Evolutionary conservation across 495 filamentous ascomycete genomes (phyloP).

Genomic region (Penicillium maclennaniae): DNA sequence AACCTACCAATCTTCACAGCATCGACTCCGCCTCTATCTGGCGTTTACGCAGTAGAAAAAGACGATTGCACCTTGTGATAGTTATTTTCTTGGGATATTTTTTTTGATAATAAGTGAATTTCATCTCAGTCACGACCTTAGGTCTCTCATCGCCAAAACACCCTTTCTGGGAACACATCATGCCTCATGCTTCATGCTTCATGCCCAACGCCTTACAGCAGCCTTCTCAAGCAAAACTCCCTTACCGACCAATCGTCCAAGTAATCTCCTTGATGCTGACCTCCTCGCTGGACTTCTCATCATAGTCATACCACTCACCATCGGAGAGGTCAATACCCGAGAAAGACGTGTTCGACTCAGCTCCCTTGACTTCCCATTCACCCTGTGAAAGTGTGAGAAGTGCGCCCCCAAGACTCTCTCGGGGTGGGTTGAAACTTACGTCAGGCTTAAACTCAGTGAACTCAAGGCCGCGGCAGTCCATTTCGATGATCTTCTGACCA

Average conservation of each 20-base stretch:
- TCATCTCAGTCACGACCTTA: constrained; percentile 11
- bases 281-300: constrained; percentile 75
- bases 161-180: neutral
- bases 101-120: neutral
- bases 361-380: constrained; percentile 80
- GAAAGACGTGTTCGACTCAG: constrained; percentile 76
- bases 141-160: constrained; percentile 4
- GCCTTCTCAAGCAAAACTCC: neutral
- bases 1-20: neutral
- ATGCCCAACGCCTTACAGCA: neutral
- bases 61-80: constrained; percentile 2
- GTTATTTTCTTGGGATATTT: neutral
- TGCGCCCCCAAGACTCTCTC: neutral
- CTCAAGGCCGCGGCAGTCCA: constrained; percentile 92
- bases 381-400: constrained; percentile 49
- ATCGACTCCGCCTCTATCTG: neutral
- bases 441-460: constrained; percentile 87
- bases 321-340: constrained; percentile 74
- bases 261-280: constrained; percentile 88
- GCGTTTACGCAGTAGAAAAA: constrained; percentile 8
- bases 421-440: constrained; percentile 42
- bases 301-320: constrained; percentile 88
- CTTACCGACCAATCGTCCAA: constrained; percentile 68
- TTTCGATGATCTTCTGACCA: constrained; percentile 71
- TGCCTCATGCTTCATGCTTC: neutral